Evolutionary conservation across 2,329 filamentous ascomycete species (phyloP), one percentile per base, ranked within the genome.

Genomic region (Sporothrix sp.): DNA sequence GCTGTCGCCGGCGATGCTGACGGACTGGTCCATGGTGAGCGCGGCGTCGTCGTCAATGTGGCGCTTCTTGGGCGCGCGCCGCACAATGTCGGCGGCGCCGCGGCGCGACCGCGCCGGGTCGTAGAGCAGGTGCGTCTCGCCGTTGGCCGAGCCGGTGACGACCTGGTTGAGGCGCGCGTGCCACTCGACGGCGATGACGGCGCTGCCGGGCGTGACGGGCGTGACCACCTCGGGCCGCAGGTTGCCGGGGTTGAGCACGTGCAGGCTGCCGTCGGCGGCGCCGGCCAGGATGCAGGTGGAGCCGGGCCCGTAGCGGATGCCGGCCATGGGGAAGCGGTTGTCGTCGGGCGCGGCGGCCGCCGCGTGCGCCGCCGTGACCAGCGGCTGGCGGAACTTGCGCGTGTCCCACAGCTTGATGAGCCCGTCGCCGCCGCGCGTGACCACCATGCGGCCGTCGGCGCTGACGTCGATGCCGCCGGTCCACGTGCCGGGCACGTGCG

Each of bases 391-490:
- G 73, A 98, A 95, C 62, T 96, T 97, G 52, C 93, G 81, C 3
- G 84, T 94, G 64, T 98, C 93, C 93, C 93, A 98, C 2, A 96
- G 75, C 69, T 97, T 97, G 66, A 98, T 91, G 2, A 85, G 77
- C 62, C 94, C 81, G 66, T 98, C 93, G 46, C 90, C 91, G 50
- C 93, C 93, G 58, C 89, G 77, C 1, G 89, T 95, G 7, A 96
- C 84, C 3, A 97, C 81, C 70, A 96, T 84, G 52, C 91, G 79
- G 9, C 93, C 93, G 64, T 97, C 93, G 0, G 82, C 73, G 58
- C 91, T 97, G 59, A 98, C 85, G 61, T 95, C 90, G 38, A 98
- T 69, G 4, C 91, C 90, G 48, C 89, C 84, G 1, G 91, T 96
- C 89, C 93, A 97, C 1, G 89, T 91, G 61, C 86, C 81, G 18